A percentile compares a stretch with the other conserved stretches of the same genome.
phyloP scores from a whole-genome alignment of 768 basidiomycete species.

The Bullera alba region DNA sequence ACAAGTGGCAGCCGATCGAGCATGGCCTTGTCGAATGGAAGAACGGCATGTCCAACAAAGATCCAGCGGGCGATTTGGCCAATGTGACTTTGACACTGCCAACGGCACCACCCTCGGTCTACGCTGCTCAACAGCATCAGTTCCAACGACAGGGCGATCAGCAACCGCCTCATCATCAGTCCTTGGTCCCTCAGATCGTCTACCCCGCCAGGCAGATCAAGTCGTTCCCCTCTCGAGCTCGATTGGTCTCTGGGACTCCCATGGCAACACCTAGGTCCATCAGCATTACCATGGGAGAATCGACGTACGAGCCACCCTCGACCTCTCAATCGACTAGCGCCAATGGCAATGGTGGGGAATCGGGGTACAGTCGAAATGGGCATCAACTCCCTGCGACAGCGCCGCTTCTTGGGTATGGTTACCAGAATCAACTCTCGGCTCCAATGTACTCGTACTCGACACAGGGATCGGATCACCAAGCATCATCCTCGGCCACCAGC shows the following conservation, averaged over 20 bases:
- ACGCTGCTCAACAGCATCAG: conserved; percentile 7
- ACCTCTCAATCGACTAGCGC: too few relatives aligned
- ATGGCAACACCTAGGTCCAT: conserved; percentile 12
- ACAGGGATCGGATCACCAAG: too few relatives aligned
- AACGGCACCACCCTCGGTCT: conserved; percentile 21
- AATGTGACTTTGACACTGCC: conserved; percentile 24
- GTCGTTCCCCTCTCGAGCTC: conserved; percentile 25
- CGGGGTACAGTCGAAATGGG: conserved; percentile 1
- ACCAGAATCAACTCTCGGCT: conserved; percentile 6
- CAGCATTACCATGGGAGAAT: conserved; percentile 27
- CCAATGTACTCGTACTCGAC: conserved; percentile 26
- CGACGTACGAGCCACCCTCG: conserved; percentile 2
- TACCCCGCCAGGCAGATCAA: conserved; percentile 18
- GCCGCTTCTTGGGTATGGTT: conserved; percentile 8
- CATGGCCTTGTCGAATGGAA: conserved; percentile 38
- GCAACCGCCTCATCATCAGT: neutral
- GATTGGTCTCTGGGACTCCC: conserved; percentile 10
- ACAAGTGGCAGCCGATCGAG: conserved; percentile 45
- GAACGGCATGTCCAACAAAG: conserved; percentile 17
- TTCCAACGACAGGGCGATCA: conserved; percentile 8
- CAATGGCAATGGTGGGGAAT: too few relatives aligned
- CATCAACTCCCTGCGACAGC: too few relatives aligned
- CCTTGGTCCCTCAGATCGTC: neutral
- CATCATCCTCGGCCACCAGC: too few relatives aligned
- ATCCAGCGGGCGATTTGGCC: neutral